Evolutionary conservation across 140 eudicot species (phyloP), one percentile per base, ranked within the genome.

Genomic region (Ambrosia hybrid): DNA sequence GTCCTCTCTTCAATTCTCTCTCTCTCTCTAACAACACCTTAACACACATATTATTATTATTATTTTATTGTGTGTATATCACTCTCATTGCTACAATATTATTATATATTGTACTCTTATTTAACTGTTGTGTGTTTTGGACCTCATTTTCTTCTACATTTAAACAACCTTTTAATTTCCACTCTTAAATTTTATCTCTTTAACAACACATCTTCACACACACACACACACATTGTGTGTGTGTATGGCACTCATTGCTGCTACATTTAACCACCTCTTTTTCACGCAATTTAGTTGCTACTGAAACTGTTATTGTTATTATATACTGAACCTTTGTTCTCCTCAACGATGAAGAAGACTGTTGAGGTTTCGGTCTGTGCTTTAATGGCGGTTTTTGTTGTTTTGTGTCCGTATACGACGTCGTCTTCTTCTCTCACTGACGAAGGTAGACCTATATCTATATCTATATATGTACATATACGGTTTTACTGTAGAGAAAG

Each of bases 391-490:
- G 70, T 83, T 51, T 70, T 80, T 9, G 12, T 85, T 63, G 37
- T 84, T 63, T 57, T 78, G 5, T 10, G 65, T n/a, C 83, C 86
- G 36, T 74, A 62, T 6, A 68, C 81, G 43, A 62, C 57, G 62
- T 62, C 55, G 55, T 49, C 55, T 12, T 9, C 14, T 10, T 2
- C 89, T 64, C 80, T 83, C 45, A 72, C 16, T 30, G 87, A 84
- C 33, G 85, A 89, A 89, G 96, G 96, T 87, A 21, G 26, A 21
- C 26, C 26, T 21, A 21, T 21, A 21, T 21, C 26, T 21, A 21
- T 21, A 21, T 21, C 26, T 21, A 21, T 21, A 30, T 30, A 30
- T 30, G 34, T 30, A 30, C 2, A 30, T 30, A 49, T 49, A 12
- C 55, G 55, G 67, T 72, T 71, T 55, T 56, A 78, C 78, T 72